These are phyloP conservation scores for Cladosporium sp. DNA, from an alignment of 2,329 filamentous ascomycete genomes.

Conservation along the genomic window DNA sequence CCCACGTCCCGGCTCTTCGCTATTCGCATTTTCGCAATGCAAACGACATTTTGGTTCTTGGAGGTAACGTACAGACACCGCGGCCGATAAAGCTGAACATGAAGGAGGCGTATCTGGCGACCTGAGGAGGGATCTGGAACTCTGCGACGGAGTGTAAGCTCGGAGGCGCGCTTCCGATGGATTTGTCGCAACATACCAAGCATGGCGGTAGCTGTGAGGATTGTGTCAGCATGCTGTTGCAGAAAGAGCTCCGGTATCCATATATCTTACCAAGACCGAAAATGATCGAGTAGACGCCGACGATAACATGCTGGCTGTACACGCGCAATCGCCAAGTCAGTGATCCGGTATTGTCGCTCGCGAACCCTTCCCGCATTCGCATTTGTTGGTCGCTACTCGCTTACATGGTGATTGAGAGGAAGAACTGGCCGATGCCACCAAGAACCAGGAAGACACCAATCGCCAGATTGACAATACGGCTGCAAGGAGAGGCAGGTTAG, in stretches of 20 bases:
- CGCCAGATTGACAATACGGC: conserved; percentile 89
- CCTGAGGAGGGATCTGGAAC: conserved; percentile 89
- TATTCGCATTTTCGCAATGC: conserved; percentile 1
- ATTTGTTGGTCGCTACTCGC: conserved; percentile 27
- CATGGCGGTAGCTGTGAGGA: conserved; percentile 53
- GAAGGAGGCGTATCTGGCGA: conserved; percentile 91
- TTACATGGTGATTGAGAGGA: conserved; percentile 55
- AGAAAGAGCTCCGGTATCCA: not conserved
- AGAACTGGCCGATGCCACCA: conserved; percentile 72
- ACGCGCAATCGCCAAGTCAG: not conserved
- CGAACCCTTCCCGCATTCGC: not conserved
- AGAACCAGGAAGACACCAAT: conserved; percentile 82
- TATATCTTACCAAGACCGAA: conserved; percentile 70
- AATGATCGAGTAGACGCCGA: conserved; percentile 81
- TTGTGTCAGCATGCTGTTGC: conserved; percentile 3
- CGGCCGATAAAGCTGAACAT: conserved; percentile 96
- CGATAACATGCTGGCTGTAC: conserved; percentile 62
- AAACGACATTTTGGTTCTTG: not conserved
- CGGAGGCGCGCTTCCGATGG: not conserved
- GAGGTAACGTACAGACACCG: conserved; percentile 67
- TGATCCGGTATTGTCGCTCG: not conserved
- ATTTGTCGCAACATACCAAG: conserved; percentile 33
- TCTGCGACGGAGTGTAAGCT: conserved; percentile 43
- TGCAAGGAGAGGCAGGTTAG: conserved; percentile 35
- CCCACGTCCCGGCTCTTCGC: not conserved